Base-by-base conservation (phyloP, 2,329 filamentous ascomycete species). In the Arthrobotrys entomopaga region DNA sequence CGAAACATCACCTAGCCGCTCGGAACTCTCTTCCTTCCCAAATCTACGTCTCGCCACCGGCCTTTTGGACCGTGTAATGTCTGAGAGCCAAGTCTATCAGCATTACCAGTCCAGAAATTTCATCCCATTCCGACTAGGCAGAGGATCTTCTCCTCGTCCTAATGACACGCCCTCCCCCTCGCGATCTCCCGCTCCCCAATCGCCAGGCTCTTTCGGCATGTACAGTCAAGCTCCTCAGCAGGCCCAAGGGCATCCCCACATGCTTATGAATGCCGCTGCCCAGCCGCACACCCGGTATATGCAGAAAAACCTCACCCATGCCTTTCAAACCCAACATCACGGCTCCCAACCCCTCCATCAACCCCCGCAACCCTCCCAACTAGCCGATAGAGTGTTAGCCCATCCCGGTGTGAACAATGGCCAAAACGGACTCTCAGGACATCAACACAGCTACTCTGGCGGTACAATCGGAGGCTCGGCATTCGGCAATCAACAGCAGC, bases 121-220 rank as follows among this genome's bases (percentile, higher is more conserved):
- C 56, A 50, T 67, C 53, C 70, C 70, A 13, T 74, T 74, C 50
- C 56, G 70, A 64, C 43, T 74, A 66, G 70, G 70, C 63, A 74
- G 70, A 58, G 70, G 70, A 65, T 74, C 70, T 40, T 67, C 70
- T 74, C 70, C 70, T 66, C 70, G 70, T 63, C 70, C 70, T 74
- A 74, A 74, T 74, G 87, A 78, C 70, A 86, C 85, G 0, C 85
- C 86, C 60, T 88, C 86, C 13, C 86, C 86, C 73, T 85, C 86
- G 75, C 84, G 85, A 79, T 87, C 86, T 52, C 86, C 86, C 50
- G 86, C 85, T 65, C 77, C 77, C 24, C 77, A 79, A 56, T 79
- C 77, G 34, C 77, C 77, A 26, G 77, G 77, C 50, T 71, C 75
- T 40, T 79, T 77, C 75, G 75, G 77, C 43, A 74, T 74, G 70